A percentile compares a stretch with the other conserved stretches of the same genome.
Evolutionary conservation across 176 grass and related monocot genomes (phyloP).

Genomic region (Bolboschoenus planiculmis): DNA sequence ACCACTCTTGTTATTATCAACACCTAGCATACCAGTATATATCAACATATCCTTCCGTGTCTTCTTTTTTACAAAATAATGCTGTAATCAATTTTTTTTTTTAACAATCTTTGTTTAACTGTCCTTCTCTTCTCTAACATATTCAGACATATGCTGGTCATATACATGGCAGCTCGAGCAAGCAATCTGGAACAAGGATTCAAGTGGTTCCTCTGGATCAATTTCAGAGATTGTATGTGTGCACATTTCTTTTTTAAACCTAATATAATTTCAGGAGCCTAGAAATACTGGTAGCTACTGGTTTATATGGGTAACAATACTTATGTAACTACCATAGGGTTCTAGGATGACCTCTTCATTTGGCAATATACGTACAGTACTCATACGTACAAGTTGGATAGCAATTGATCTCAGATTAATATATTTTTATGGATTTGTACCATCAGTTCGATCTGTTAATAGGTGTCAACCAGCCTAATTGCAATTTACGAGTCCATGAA

Average conservation of each 20-base stretch:
- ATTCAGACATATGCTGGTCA: constrained; percentile 21
- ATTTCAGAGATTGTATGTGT: constrained; percentile 23
- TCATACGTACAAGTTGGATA: background rate
- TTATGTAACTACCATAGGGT: background rate
- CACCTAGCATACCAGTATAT: background rate
- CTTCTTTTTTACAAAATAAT: background rate
- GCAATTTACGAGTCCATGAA: background rate
- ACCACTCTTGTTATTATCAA: background rate
- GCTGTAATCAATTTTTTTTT: background rate
- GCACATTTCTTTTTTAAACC: background rate
- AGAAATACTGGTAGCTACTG: background rate
- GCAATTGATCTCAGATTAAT: background rate
- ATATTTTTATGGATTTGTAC: background rate
- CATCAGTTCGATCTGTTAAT: background rate
- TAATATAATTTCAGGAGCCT: background rate
- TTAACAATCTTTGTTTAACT: background rate
- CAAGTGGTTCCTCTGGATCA: constrained; percentile 24
- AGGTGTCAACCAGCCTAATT: background rate
- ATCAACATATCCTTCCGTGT: background rate
- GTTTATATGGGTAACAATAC: background rate
- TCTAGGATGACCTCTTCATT: background rate
- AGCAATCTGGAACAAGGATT: constrained; percentile 20
- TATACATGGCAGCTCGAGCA: constrained; percentile 20
- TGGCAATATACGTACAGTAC: background rate
- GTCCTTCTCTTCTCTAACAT: constrained; percentile 1